Evolutionary conservation across 2,329 filamentous ascomycete genomes (phyloP).

Genomic region (Drechslera avenae): DNA sequence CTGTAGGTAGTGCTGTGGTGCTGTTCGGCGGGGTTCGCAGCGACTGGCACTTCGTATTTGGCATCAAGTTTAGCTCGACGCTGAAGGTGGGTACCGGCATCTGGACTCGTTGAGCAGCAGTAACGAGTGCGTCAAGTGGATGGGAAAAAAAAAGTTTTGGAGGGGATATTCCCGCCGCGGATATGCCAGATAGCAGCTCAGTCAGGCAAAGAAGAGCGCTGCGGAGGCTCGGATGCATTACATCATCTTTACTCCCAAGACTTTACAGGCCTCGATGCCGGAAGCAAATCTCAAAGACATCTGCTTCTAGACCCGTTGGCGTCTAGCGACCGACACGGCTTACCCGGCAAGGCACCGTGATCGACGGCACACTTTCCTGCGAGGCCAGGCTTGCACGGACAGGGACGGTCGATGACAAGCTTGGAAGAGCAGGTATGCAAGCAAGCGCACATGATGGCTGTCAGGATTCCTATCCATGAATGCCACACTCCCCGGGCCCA

Average conservation of each 20-base stretch:
- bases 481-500: not conserved
- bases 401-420: slow-evolving; percentile 5
- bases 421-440: not conserved
- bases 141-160: slow-evolving; percentile 16
- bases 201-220: not conserved
- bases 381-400: slow-evolving; percentile 6
- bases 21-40: slow-evolving; percentile 27
- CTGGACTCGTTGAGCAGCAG: not conserved
- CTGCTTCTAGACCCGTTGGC: slow-evolving; percentile 23
- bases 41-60: not conserved
- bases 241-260: slow-evolving; percentile 30
- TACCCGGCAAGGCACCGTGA: slow-evolving; percentile 30
- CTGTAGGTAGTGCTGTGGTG: slow-evolving; percentile 1
- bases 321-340: slow-evolving; percentile 34
- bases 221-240: slow-evolving; percentile 32
- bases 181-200: slow-evolving; percentile 3
- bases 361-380: slow-evolving; percentile 19
- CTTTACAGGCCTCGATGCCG: slow-evolving; percentile 20
- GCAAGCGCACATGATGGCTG: slow-evolving; percentile 3
- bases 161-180: slow-evolving; percentile 15
- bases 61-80: not conserved
- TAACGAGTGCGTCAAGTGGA: slow-evolving; percentile 7
- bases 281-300: slow-evolving; percentile 25
- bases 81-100: not conserved
- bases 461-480: slow-evolving; percentile 2